Evolutionary conservation across 1,284 basidiomycete genomes (phyloP), one percentile per base, ranked within the genome.

Genomic region (Sporisorium sorghi): DNA sequence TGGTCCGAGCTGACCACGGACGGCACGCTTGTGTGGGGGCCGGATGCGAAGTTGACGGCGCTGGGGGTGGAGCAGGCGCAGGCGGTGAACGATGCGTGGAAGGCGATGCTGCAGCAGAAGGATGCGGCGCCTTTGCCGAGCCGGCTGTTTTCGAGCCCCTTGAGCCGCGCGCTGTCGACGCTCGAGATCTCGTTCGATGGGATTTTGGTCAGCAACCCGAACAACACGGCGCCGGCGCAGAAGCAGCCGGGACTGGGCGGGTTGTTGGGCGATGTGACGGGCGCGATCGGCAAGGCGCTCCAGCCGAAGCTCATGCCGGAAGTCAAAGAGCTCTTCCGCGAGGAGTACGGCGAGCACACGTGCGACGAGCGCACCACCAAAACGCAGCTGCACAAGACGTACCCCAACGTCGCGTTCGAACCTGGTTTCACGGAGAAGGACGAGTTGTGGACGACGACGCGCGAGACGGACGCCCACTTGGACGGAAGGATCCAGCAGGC

Each of bases 281-380:
- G n/a, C n/a, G n/a, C 37, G 1, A 47, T 47, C 5, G 46, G 23
- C 9, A 47, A 47, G 39, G 26, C n/a, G 26, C 37, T 30, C 10
- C 37, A 40, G 39, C 39, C n/a, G 10, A 28, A 28, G n/a, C 39
- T 26, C 19, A 19, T 17, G 0, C 59, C 64, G 1, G 50, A 59
- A 11, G 49, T 67, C 19, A 64, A 64, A 24, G 71, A 70, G 35
- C 57, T 65, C 40, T 76, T 78, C 52, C 51, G 70, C 6, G 76
- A 78, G 26, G 60, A 66, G 35, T 75, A 69, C 51, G 64, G 76
- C 32, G 73, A 72, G 30, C 76, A 78, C 58, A 78, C 73, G 10
- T 78, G 76, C 53, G 76, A 78, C 30, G 40, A 67, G 43, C 68
- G 76, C 21, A 49, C 62, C 6, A 56, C 64, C 48, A 66, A 59